Evolutionary conservation across 2,329 filamentous ascomycete genomes (phyloP), one percentile per base, ranked within the genome.

Genomic region (Verticillium nubilum): DNA sequence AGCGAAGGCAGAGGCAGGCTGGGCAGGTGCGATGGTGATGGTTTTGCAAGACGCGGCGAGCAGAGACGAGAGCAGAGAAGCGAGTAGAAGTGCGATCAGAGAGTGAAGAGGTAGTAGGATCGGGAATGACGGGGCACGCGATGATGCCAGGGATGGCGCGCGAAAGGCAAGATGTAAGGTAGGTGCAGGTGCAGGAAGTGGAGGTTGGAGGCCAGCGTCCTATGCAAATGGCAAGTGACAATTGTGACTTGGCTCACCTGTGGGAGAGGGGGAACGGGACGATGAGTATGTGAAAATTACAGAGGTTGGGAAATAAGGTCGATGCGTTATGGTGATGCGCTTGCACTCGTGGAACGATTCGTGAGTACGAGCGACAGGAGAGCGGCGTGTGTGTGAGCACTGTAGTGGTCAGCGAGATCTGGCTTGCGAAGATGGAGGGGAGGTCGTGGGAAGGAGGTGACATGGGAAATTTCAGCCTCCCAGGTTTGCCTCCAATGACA

Each of bases 211-310:
- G 52, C 27, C 52, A 19, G 52, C 52, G 25, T 53, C 27, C 25
- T 19, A 27, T 53, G 52, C 52, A 53, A 53, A 28, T 53, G 52
- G 52, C 52, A 29, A 53, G 52, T 53, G 52, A 53, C 52, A 53
- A 53, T 53, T 29, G 52, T 53, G 27, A 53, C 52, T 53, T 53
- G 25, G 52, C 52, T 53, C 52, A 53, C 52, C 52, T 53, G 42
- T 53, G 52, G 35, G 35, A 57, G 50, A 35, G 25, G 42, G n/a
- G 42, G 42, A 19, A 9, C 12, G 19, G 42, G 42, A 23, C 25
- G 42, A 23, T 23, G 42, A 23, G n/a, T 12, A 23, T 50, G 12
- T 23, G 42, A 50, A 50, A 50, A 50, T n/a, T n/a, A 50, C 25
- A 19, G 42, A 23, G 19, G 42, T 9, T 50, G 42, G 42, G 19